Conservation (phyloP, 305 asterid species). For the Solanum hybrid region DNA sequence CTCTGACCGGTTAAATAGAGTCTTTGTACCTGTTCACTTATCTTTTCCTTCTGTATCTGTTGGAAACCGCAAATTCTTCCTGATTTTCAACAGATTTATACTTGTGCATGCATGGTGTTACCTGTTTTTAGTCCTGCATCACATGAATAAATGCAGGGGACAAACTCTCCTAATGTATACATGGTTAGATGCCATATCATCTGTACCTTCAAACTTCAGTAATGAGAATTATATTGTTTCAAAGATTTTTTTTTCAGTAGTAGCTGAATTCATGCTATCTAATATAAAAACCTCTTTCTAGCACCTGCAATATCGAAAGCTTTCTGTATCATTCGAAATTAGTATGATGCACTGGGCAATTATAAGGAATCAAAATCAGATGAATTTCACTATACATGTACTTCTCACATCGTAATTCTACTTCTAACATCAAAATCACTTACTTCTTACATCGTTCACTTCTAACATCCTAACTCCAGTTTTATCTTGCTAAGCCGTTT, state of each 20-base stretch:
- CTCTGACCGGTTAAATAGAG: slow-evolving; percentile 50
- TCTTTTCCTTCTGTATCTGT: not conserved
- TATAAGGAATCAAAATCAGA: not conserved
- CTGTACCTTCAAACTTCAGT: not conserved
- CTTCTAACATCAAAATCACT: not conserved
- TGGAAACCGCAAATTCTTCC: not conserved
- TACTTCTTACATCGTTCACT: too few relatives aligned
- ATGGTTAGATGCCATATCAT: not conserved
- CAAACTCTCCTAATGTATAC: not conserved
- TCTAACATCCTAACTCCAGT: not conserved
- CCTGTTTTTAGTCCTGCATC: not conserved
- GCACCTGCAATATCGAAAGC: not conserved
- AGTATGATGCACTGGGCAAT: not conserved
- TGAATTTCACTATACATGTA: not conserved
- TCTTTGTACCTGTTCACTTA: not conserved
- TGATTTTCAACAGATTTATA: not conserved
- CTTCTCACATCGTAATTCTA: not conserved
- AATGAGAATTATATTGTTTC: not conserved
- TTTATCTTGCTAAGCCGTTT: not conserved
- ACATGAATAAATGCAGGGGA: slow-evolving; percentile 6
- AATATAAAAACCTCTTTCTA: not conserved
- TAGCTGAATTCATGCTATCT: not conserved
- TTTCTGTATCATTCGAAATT: not conserved
- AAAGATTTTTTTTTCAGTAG: not conserved
- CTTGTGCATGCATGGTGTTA: not conserved